Base-by-base conservation (phyloP, 257 asterid genomes). In the Catharanthus roseus region DNA sequence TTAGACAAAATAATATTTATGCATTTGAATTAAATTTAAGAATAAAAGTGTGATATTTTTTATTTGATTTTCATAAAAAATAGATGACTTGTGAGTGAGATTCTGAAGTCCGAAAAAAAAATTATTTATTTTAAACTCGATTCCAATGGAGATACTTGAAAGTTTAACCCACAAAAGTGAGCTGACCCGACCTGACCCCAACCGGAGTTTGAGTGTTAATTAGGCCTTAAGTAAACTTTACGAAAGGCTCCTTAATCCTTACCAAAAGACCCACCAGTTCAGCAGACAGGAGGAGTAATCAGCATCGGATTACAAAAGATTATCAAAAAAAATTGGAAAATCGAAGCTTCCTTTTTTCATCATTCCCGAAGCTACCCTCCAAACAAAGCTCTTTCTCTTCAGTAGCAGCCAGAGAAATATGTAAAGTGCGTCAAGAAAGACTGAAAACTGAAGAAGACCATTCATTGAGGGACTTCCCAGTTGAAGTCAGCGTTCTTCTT, bases 401-500 rank as follows among this genome's bases (percentile, higher is more conserved):
- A 67, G 24, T 18, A 50, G 53, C 42, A 45, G 67, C 67, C 67
- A 34, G 47, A 34, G 47, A 19, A 62, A 34, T 34, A 36, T 62
- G 26, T 51, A 5, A 56, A 56, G 58, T 42, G 33, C 73, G 24
- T 64, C 73, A 65, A 69, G 60, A 54, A 67, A 51, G 79, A 62
- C 42, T 39, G 26, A 36, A 49, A 47, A 31, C 26, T 4, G 8
- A 8, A 38, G 10, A 68, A 60, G 74, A 66, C 68, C 72, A 53
- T 65, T 58, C 1, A 13, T 39, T 41, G n/a, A 15, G 58, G 41
- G 57, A 29, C 24, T 51, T 65, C 36, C 57, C 55, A 44, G 26
- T 44, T 68, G 70, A 72, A 71, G 80, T 82, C 89, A 81, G 79
- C 84, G 77, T 81, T 45, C 65, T 74, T 65, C 67, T 60, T 61